Percentiles rank a stretch among this genome's conserved stretches.
Conservation (phyloP, 805 yeast species). For the Candida peoriensis region DNA sequence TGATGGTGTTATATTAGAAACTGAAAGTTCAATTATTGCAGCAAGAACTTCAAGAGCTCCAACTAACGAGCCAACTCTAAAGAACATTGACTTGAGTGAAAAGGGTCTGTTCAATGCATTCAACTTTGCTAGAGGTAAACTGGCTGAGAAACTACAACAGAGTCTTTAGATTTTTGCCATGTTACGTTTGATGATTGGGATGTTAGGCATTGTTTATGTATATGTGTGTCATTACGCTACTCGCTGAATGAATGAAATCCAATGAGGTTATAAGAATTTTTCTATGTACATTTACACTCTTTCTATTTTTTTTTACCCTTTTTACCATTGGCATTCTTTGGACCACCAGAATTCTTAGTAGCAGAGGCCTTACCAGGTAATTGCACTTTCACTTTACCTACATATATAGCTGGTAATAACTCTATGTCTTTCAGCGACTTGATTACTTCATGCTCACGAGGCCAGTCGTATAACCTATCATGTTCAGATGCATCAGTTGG, state of each 20-base stretch:
- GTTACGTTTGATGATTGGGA: background rate
- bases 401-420: slow-evolving; percentile 60
- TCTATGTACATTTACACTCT: too few species aligned
- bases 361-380: slow-evolving; percentile 42
- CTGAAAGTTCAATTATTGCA: slow-evolving; percentile 81
- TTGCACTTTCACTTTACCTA: slow-evolving; percentile 62
- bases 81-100: slow-evolving; percentile 62
- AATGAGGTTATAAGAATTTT: too few species aligned
- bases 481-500: slow-evolving; percentile 39
- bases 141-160: slow-evolving; percentile 47
- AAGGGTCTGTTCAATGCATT: slow-evolving; percentile 79
- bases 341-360: slow-evolving; percentile 17
- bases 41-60: slow-evolving; percentile 91
- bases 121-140: slow-evolving; percentile 78
- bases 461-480: slow-evolving; percentile 62
- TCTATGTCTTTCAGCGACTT: slow-evolving; percentile 59
- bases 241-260: too few species aligned
- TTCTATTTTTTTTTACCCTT: slow-evolving; percentile 8
- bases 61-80: slow-evolving; percentile 55
- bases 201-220: background rate
- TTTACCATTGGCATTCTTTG: slow-evolving; percentile 7
- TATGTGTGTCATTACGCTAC: background rate
- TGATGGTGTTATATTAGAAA: slow-evolving; percentile 88
- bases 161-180: slow-evolving; percentile 24
- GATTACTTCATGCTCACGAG: slow-evolving; percentile 53